Conservation (phyloP, 306 rosid species). For the Quercus suber region DNA sequence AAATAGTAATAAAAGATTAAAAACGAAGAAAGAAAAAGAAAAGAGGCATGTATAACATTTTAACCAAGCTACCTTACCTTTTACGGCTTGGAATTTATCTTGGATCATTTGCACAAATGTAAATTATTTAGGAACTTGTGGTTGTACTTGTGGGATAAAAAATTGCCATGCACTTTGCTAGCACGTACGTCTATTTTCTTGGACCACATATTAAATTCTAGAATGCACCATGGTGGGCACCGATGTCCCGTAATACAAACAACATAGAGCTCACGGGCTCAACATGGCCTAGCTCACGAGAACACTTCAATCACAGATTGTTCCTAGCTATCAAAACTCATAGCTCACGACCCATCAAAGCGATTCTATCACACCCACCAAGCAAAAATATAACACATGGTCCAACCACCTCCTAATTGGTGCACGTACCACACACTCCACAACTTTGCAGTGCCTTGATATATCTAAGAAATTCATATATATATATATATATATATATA, state of each 20-base stretch:
- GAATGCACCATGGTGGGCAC: slow-evolving; percentile 17
- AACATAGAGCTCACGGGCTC: slow-evolving; percentile 18
- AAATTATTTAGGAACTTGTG: neutral
- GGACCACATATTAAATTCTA: slow-evolving; percentile 12
- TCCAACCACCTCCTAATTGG: neutral
- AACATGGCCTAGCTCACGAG: slow-evolving; percentile 19
- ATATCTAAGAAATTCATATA: neutral
- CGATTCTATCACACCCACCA: neutral
- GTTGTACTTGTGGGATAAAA: neutral
- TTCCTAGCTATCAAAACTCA: neutral
- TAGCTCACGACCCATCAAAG: neutral
- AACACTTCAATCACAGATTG: neutral
- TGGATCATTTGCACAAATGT: too few relatives aligned
- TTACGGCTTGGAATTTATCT: too few relatives aligned
- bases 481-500: slow-evolving; percentile 29
- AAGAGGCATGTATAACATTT: too few relatives aligned
- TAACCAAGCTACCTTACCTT: too few relatives aligned
- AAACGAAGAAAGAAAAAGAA: too few relatives aligned
- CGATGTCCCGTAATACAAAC: slow-evolving; percentile 8
- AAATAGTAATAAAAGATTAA: too few relatives aligned
- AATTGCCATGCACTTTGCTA: neutral
- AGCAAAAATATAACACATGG: neutral
- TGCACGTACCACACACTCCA: neutral
- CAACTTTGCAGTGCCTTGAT: neutral
- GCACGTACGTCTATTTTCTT: too few relatives aligned